These are phyloP conservation scores for Podospora comata DNA, from an alignment of 495 filamentous ascomycete genomes.

Conservation along the genomic window DNA sequence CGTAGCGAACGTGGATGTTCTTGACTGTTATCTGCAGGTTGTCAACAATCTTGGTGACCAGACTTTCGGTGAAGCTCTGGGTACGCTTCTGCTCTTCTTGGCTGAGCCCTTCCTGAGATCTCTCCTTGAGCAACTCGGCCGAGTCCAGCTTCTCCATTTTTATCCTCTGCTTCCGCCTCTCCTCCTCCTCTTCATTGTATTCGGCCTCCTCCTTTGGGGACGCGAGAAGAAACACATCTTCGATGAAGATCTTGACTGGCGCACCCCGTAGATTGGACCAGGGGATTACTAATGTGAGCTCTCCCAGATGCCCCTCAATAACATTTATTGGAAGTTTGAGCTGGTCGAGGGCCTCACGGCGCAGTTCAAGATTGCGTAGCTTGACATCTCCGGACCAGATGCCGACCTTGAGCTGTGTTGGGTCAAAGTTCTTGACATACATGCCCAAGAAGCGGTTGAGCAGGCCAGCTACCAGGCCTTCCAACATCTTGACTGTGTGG, in stretches of 20 bases:
- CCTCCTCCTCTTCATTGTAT: constrained; percentile 90
- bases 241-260: constrained; percentile 88
- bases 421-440: constrained; percentile 99
- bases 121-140: constrained; percentile 87
- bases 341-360: constrained; percentile 92
- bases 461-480: constrained; percentile 76
- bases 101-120: constrained; percentile 87
- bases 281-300: constrained; percentile 86
- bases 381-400: constrained; percentile 98
- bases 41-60: constrained; percentile 94
- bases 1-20: constrained; percentile 96
- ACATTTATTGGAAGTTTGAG: constrained; percentile 94
- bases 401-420: constrained; percentile 91
- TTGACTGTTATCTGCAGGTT: constrained; percentile 96
- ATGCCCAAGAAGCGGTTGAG: constrained; percentile 98
- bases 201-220: constrained; percentile 91
- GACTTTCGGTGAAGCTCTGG: constrained; percentile 91
- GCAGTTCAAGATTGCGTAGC: constrained; percentile 84
- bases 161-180: constrained; percentile 70
- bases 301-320: constrained; percentile 87
- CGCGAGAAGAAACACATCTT: constrained; percentile 93
- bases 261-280: constrained; percentile 95
- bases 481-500: constrained; percentile 51
- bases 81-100: constrained; percentile 91
- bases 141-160: constrained; percentile 98